Percentiles rank a stretch among this genome's conserved stretches.
phyloP scores from a whole-genome alignment of 176 grass and related monocot species.

The Eragrostis nindensis region DNA sequence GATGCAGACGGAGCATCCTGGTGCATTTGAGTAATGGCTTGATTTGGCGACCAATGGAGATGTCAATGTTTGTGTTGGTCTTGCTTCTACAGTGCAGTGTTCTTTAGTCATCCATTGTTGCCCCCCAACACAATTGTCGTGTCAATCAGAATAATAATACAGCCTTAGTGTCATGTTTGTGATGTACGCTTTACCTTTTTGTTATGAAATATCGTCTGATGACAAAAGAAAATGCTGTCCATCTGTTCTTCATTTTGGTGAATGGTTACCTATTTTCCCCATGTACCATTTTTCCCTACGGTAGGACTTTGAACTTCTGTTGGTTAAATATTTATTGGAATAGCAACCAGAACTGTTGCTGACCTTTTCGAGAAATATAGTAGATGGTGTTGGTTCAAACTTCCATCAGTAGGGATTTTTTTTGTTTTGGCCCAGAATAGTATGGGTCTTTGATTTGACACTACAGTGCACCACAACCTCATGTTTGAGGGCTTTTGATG shows the following conservation, averaged over 20 bases:
- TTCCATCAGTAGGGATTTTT: background rate
- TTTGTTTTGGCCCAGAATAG: background rate
- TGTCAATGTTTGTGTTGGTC: constrained; percentile 6
- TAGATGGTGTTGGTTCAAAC: background rate
- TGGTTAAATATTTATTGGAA: background rate
- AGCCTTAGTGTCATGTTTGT: constrained; percentile 32
- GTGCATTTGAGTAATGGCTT: constrained; percentile 51
- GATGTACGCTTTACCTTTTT: background rate
- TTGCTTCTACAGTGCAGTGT: constrained; percentile 27
- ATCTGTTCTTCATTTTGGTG: background rate
- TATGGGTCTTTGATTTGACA: background rate
- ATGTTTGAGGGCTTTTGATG: background rate
- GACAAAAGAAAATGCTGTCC: constrained; percentile 31
- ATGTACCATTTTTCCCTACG: background rate
- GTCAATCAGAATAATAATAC: constrained; percentile 55
- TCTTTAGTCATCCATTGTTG: constrained; percentile 17
- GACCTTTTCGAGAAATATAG: background rate
- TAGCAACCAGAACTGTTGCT: no score
- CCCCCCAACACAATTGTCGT: background rate
- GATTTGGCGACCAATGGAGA: background rate
- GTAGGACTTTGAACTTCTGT: background rate
- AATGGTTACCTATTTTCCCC: background rate
- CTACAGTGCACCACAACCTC: background rate
- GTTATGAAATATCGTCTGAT: background rate
- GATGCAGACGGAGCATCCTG: constrained; percentile 73